Evolutionary conservation across 768 basidiomycete species (phyloP), one percentile per base, ranked within the genome.

Genomic region (Polyporus arcularius): DNA sequence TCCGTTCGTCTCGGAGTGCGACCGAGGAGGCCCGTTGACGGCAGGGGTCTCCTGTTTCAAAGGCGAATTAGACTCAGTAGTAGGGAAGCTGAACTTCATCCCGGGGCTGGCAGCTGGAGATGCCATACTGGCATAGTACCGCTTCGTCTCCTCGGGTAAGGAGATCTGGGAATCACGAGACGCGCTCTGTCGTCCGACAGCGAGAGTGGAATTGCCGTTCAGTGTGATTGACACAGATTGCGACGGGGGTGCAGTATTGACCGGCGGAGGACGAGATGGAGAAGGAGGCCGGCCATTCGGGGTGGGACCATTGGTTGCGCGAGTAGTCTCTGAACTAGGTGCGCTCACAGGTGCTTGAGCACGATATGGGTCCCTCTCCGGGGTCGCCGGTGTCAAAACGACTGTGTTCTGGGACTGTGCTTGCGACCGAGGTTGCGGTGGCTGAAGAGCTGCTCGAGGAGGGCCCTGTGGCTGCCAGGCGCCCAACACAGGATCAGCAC

Each of bases 121-220:
- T 40, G 74, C 74, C 82, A 89, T 85, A 65, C 81, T 84, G 40
- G 84, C 79, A 57, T 90, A 87, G 67, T 90, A 92, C 50, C 82
- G 85, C 63, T 79, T 84, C 15, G 90, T 87, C 71, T 93, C 92
- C 56, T 92, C 89, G 1, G 91, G 88, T 40, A 92, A 78, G 38
- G 87, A 84, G 52, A 88, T 82, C 26, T 82, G 81, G 9, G 89
- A 91, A 53, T 87, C 87, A 56, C 87, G 82, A n/a, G 83, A 82
- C 16, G 78, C 65, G 70, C n/a, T 71, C 71, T 21, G 73, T 71
- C 61, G 49, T 4, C 62, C 57, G 5, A 69, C 68, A 53, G 70
- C 30, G 26, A 63, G 61, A 15, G 51, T 58, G 6, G 59, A 39
- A 12, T 45, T 58, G 4, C 64, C 62, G 46, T 62, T 68, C 78